phyloP scores from a whole-genome alignment of 768 basidiomycete species.

The Heimioporus sp. region DNA sequence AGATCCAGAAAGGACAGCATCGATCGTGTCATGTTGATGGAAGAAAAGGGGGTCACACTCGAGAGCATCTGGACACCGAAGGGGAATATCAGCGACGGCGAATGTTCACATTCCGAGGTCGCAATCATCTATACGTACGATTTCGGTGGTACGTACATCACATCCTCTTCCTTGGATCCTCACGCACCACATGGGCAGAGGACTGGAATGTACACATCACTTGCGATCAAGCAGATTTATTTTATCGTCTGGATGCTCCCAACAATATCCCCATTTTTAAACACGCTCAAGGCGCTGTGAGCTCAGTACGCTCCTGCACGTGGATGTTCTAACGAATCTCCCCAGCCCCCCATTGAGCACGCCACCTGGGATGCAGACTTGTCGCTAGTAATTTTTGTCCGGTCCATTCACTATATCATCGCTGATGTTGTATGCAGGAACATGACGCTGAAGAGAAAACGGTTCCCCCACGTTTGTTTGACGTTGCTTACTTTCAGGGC shows the following conservation, averaged over 20 bases:
- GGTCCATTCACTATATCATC: background rate
- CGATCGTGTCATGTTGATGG: slow-evolving; percentile 14
- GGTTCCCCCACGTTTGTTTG: slow-evolving; percentile 17
- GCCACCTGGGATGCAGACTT: background rate
- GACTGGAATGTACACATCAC: slow-evolving; percentile 21
- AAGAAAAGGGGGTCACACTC: slow-evolving; percentile 21
- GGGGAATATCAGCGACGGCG: slow-evolving; percentile 16
- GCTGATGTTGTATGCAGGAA: slow-evolving; percentile 7
- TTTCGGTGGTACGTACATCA: slow-evolving; percentile 8
- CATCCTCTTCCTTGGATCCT: background rate
- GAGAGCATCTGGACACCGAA: slow-evolving; percentile 26
- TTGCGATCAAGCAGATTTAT: slow-evolving; percentile 7
- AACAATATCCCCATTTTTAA: slow-evolving; percentile 21
- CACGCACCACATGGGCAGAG: too few species aligned
- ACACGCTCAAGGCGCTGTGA: slow-evolving; percentile 28
- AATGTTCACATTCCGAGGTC: too few species aligned
- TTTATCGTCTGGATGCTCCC: slow-evolving; percentile 6
- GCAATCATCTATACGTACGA: slow-evolving; percentile 13
- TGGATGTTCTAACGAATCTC: background rate
- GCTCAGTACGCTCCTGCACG: background rate
- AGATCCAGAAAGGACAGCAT: slow-evolving; percentile 1
- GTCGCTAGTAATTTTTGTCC: background rate
- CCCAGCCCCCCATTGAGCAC: slow-evolving; percentile 25
- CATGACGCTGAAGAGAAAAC: slow-evolving; percentile 21
- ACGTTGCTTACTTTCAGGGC: slow-evolving; percentile 19